phyloP scores from a whole-genome alignment of 805 yeast genomes.

The Wickerhamiella dianesei region DNA sequence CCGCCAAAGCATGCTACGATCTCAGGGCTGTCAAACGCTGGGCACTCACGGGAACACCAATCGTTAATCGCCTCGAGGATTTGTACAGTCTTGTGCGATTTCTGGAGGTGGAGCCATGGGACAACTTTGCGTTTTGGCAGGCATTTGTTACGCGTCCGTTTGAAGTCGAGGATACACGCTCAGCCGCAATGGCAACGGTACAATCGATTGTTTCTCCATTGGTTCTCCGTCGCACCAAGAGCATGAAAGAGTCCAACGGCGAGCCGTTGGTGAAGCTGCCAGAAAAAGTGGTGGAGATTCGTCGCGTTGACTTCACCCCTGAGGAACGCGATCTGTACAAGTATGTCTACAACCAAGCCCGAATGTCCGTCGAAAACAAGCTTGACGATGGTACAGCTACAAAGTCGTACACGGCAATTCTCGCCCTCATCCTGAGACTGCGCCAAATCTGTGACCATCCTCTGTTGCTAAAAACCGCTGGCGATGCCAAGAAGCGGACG shows the following conservation, averaged over 20 bases:
- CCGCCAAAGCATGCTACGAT: constrained; percentile 64
- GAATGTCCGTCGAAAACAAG: constrained; percentile 26
- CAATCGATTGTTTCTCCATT: constrained; percentile 76
- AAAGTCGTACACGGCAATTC: constrained; percentile 59
- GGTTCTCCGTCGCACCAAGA: constrained; percentile 70
- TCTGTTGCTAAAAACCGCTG: constrained; percentile 36
- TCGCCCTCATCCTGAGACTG: constrained; percentile 69
- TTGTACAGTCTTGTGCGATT: constrained; percentile 64
- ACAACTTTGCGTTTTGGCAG: constrained; percentile 72
- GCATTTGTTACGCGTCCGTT: constrained; percentile 74
- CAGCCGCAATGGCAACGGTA: constrained; percentile 63
- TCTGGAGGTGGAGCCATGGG: constrained; percentile 79
- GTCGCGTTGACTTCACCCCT: constrained; percentile 51
- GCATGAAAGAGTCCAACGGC: constrained; percentile 57
- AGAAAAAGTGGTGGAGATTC: constrained; percentile 54
- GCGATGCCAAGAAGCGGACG: neutral
- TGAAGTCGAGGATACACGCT: constrained; percentile 53
- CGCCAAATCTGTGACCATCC: constrained; percentile 85
- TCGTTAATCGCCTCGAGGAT: constrained; percentile 78
- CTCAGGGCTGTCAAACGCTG: constrained; percentile 56
- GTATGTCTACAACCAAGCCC: constrained; percentile 55
- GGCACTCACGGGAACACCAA: constrained; percentile 89
- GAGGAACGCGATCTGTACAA: constrained; percentile 54
- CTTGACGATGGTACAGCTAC: constrained; percentile 49
- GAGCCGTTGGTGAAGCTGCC: constrained; percentile 65